A percentile compares a stretch with the other conserved stretches of the same genome.
phyloP scores from a whole-genome alignment of 2,329 filamentous ascomycete genomes.

The Penicillium sp. region DNA sequence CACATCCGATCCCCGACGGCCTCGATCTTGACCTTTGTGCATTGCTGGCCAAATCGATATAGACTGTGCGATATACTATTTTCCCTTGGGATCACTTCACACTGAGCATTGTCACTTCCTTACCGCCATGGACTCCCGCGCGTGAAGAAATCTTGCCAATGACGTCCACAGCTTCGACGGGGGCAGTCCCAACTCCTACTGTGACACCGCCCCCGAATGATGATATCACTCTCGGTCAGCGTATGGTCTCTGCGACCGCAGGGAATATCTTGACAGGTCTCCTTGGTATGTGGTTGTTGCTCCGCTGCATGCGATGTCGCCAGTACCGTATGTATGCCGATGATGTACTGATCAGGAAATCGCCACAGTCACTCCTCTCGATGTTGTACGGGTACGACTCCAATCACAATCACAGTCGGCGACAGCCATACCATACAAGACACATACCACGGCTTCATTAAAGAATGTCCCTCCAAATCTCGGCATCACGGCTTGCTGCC shows the following conservation, averaged over 20 bases:
- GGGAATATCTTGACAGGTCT: conserved; percentile 87
- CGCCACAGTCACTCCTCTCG: conserved; percentile 75
- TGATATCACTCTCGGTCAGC: conserved; percentile 73
- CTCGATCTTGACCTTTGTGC: neutral
- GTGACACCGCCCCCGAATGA: conserved; percentile 16
- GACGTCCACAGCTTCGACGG: conserved; percentile 26
- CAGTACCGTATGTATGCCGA: neutral
- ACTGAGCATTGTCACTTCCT: conserved; percentile 7
- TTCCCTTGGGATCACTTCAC: conserved; percentile 7
- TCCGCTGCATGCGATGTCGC: neutral
- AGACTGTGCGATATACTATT: conserved; percentile 8
- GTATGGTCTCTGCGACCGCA: conserved; percentile 89
- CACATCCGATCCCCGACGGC: neutral
- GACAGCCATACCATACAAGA: conserved; percentile 53
- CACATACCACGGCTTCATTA: conserved; percentile 46
- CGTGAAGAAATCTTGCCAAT: conserved; percentile 32
- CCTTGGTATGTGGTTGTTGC: conserved; percentile 57
- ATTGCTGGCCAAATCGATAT: conserved; percentile 11
- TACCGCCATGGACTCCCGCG: conserved; percentile 28
- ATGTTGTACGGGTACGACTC: conserved; percentile 90
- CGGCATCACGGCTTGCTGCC: conserved; percentile 88
- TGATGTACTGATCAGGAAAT: too few species aligned
- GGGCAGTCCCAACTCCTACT: conserved; percentile 13
- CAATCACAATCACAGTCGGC: conserved; percentile 67
- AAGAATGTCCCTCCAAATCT: conserved; percentile 73